Evolutionary conservation across 1,284 basidiomycete genomes (phyloP).

Genomic region (Gomphus bonarii): DNA sequence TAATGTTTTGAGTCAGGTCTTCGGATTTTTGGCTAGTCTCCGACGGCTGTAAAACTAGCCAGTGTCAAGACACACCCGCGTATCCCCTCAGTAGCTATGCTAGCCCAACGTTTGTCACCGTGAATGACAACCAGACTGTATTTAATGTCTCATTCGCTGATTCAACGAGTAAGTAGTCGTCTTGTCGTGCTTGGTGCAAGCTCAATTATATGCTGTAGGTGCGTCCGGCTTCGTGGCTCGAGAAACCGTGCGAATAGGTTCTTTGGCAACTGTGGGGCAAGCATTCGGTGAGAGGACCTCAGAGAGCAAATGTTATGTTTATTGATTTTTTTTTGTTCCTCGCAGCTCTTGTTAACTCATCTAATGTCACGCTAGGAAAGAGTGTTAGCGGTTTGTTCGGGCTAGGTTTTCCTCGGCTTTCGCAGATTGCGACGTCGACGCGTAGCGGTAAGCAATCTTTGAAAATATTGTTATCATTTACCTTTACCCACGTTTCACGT

Average conservation of each 20-base stretch:
- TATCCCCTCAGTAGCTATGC: slow-evolving; percentile 52
- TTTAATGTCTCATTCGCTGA: slow-evolving; percentile 58
- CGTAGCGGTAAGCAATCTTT: slow-evolving; percentile 37
- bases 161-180: slow-evolving; percentile 41
- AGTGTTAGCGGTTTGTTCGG: slow-evolving; percentile 62
- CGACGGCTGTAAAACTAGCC: slow-evolving; percentile 42
- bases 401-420: slow-evolving; percentile 63
- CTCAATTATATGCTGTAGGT: slow-evolving; percentile 25
- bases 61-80: slow-evolving; percentile 46
- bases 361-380: slow-evolving; percentile 51
- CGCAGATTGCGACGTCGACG: slow-evolving; percentile 38
- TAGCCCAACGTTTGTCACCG: slow-evolving; percentile 50
- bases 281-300: slow-evolving; percentile 42
- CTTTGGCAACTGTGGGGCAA: slow-evolving; percentile 48
- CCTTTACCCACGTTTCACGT: not conserved
- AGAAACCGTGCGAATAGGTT: slow-evolving; percentile 49
- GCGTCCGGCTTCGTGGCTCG: slow-evolving; percentile 59
- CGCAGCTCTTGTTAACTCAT: slow-evolving; percentile 46
- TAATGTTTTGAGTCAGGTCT: slow-evolving; percentile 32
- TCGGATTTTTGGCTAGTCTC: slow-evolving; percentile 64
- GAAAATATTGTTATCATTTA: not conserved
- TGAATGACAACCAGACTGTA: slow-evolving; percentile 48
- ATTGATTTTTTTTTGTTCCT: not conserved
- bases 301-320: slow-evolving; percentile 4
- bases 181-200: slow-evolving; percentile 3